Evolutionary conservation across 495 filamentous ascomycete genomes (phyloP), one percentile per base, ranked within the genome.

Genomic region (Daldinia loculata): DNA sequence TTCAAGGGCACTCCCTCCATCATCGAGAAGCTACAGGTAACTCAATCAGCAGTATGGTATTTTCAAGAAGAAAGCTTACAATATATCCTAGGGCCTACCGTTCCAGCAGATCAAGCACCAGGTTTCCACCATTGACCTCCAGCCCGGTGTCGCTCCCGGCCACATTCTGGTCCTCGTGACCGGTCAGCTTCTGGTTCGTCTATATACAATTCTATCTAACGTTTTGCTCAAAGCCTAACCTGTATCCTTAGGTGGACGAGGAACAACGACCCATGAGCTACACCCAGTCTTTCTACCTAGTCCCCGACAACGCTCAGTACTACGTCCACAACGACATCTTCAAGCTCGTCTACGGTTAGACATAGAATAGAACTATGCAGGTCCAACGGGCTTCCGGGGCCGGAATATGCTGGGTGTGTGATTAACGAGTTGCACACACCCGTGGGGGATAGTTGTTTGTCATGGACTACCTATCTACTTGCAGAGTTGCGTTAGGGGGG

Each of bases 321-420:
- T 97, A 87, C 77, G 90, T 98, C 75, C 89, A 89, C 82, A 97
- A 97, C 84, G 94, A 98, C 77, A 82, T 97, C 81, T 98, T 97
- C 88, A 89, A 89, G 72, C 85, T 98, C 63, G 85, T 94, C 69
- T 94, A 92, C 81, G 78, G 78, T 65, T 84, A 76, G 55, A 63
- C 41, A 30, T 61, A 15, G 6, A 45, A 60, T 38, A 4, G 19
- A 6, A 15, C 45, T 27, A 43, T 9, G 22, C 24, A n/a, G 43
- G 22, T 24, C 29, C 15, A n/a, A 17, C 19, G 27, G 32, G 14
- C 2, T 6, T 8, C 11, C 4, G 30, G 26, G 26, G 27, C 26
- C 7, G 11, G 27, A 11, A 30, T 15, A 30, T 12, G 8, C 14
- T 14, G 57, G 11, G n/a, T 53, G 48, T 62, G 24, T 36, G 58